Base-by-base conservation (phyloP, 345 rosid species). In the Lenwebbia sp. region DNA sequence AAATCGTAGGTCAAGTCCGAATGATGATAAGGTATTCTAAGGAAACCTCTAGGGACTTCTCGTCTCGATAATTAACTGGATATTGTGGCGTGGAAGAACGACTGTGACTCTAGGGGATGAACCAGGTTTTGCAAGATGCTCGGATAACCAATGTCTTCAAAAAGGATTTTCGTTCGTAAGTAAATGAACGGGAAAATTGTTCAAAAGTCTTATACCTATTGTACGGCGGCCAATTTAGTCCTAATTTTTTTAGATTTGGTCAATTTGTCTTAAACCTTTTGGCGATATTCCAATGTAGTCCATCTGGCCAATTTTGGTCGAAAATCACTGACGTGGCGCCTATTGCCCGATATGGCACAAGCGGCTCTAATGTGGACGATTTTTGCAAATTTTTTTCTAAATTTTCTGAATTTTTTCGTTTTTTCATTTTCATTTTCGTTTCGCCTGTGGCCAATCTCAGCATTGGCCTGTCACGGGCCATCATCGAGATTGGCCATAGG, bases 281-380 rank as follows among this genome's bases (percentile, higher is more conserved):
- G 25, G 13, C 7, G 1, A 70, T 33, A 17, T 33, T 70, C 3
- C 7, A 33, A 33, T 70, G 1, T 33, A 70, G 3, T 70, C 78
- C 13, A 70, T 70, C 13, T 0, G 2, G 21, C 4, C 4, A 9
- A 33, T 33, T 70, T 70, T 33, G 5, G 25, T 3, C 0, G 1
- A 9, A 19, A 70, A 33, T 13, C 4, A 2, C 54, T 52, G 6
- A 52, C 13, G 3, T 52, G 19, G 17, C 1, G 52, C 17, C 5
- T 5, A 52, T 1, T 19, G 1, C 10, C 41, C 0, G 17, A 0
- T 0, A 4, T 30, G 1, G 11, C 23, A 33, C 22, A 37, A 4
- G 19, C 4, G 6, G 10, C 44, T 4, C 22, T 65, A 5, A 65
- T 4, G 21, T 65, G 6, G 37, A 33, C 3, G 22, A 17, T 65